These are phyloP conservation scores for Hypoxylon sp. DNA, from an alignment of 2,329 filamentous ascomycete genomes.

Conservation along the genomic window DNA sequence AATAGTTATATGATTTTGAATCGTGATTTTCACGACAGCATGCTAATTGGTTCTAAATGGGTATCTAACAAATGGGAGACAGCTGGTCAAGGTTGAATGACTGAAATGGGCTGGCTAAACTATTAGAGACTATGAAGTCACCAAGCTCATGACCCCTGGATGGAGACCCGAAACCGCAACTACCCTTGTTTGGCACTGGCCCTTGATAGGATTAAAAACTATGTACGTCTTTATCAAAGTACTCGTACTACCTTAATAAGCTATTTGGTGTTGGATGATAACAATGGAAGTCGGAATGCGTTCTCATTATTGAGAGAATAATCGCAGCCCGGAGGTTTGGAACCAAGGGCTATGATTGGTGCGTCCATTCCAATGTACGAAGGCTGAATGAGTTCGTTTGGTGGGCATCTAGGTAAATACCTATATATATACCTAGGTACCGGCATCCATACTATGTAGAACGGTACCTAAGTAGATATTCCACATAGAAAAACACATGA, in stretches of 20 bases:
- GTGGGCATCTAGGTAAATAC: constrained; percentile 10
- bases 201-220: constrained; percentile 7
- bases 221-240: background rate
- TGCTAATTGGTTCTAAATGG: background rate
- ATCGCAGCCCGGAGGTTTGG: constrained; percentile 5
- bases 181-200: background rate
- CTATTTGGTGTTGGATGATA: constrained; percentile 7
- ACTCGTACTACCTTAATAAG: constrained; percentile 1
- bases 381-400: constrained; percentile 13
- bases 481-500: background rate
- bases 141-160: constrained; percentile 9
- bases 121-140: constrained; percentile 16
- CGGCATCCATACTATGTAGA: background rate
- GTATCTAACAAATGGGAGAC: background rate
- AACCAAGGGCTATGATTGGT: constrained; percentile 1
- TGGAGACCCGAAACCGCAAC: constrained; percentile 3
- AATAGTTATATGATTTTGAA: constrained; percentile 3
- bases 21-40: background rate
- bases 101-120: background rate
- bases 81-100: background rate
- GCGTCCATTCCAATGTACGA: constrained; percentile 29
- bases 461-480: background rate
- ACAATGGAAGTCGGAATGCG: constrained; percentile 12
- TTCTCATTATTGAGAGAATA: constrained; percentile 3
- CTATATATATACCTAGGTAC: constrained; percentile 5